A percentile compares a stretch with the other conserved stretches of the same genome.
phyloP scores from a whole-genome alignment of 2,329 filamentous ascomycete genomes.

The Pseudogymnoascus sp. region DNA sequence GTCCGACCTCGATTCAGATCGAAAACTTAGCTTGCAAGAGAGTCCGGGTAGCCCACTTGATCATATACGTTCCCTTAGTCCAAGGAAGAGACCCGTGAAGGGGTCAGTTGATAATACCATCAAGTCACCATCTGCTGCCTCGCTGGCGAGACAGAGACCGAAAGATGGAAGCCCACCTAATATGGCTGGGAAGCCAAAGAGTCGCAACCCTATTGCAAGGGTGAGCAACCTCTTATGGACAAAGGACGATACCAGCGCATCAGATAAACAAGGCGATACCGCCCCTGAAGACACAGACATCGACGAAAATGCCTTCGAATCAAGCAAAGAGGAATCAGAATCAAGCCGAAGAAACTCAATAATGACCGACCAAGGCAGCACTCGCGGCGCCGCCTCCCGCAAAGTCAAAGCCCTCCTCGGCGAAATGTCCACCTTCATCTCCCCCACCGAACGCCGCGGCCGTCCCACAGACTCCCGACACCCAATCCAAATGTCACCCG shows the following conservation, averaged over 20 bases:
- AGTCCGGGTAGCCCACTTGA: neutral
- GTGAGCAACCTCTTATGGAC: constrained; percentile 55
- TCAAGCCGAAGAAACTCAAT: constrained; percentile 16
- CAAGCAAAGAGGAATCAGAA: constrained; percentile 16
- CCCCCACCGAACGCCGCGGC: constrained; percentile 36
- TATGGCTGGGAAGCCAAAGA: constrained; percentile 6
- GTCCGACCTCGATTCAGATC: neutral
- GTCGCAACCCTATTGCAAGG: constrained; percentile 56
- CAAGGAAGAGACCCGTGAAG: constrained; percentile 28
- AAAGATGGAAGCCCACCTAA: constrained; percentile 3
- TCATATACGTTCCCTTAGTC: constrained; percentile 40
- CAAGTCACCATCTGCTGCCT: neutral
- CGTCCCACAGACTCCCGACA: constrained; percentile 24
- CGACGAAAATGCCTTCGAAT: constrained; percentile 29
- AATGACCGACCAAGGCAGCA: neutral
- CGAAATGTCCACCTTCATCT: constrained; percentile 44
- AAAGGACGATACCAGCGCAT: constrained; percentile 41
- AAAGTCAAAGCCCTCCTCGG: constrained; percentile 13
- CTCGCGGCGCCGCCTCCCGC: neutral
- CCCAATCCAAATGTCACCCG: neutral
- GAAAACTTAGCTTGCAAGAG: neutral
- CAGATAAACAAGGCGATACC: constrained; percentile 37
- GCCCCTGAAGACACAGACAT: constrained; percentile 41
- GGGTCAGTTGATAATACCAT: neutral
- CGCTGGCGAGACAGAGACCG: constrained; percentile 31